phyloP scores from a whole-genome alignment of 441 rosid species.

The Croton laevigatus region DNA sequence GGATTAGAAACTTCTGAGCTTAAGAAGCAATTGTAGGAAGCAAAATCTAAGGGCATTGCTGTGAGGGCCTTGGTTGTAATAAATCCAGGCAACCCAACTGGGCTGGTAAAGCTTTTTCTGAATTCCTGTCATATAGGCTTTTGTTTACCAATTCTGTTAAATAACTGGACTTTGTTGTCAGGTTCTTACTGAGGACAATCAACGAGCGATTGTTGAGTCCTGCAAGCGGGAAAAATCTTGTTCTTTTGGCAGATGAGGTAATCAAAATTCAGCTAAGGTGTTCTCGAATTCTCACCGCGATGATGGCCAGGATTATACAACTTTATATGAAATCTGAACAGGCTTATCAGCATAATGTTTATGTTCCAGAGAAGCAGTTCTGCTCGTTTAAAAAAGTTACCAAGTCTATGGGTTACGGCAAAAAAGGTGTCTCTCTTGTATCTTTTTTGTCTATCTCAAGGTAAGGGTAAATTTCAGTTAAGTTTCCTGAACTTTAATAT shows the following conservation, averaged over 20 bases:
- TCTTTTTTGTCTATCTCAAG: slow-evolving; percentile 96
- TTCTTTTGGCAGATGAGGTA: slow-evolving; percentile 92
- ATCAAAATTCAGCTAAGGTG: neutral
- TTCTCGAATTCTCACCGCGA: neutral
- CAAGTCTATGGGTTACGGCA: slow-evolving; percentile 83
- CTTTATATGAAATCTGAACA: slow-evolving; percentile 22
- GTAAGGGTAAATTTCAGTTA: too few species aligned
- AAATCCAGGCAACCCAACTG: slow-evolving; percentile 95
- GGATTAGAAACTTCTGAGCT: slow-evolving; percentile 84
- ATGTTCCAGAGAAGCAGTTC: slow-evolving; percentile 84
- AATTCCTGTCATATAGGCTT: neutral
- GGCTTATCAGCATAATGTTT: slow-evolving; percentile 89
- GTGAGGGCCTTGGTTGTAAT: slow-evolving; percentile 94
- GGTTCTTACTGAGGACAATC: slow-evolving; percentile 93
- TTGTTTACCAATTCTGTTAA: neutral
- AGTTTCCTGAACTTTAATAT: too few species aligned
- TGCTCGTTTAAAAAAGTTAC: slow-evolving; percentile 90
- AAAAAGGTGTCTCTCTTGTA: slow-evolving; percentile 65
- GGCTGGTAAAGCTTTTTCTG: slow-evolving; percentile 50
- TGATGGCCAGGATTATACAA: slow-evolving; percentile 1
- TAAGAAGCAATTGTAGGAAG: slow-evolving; percentile 72
- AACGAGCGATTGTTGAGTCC: slow-evolving; percentile 68
- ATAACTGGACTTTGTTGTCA: slow-evolving; percentile 27
- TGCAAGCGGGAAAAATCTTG: slow-evolving; percentile 90
- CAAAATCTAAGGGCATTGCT: slow-evolving; percentile 66